Percentiles rank a stretch among this genome's conserved stretches.
Evolutionary conservation across 257 asterid species (phyloP).

Genomic region (Penstemon eatonii): DNA sequence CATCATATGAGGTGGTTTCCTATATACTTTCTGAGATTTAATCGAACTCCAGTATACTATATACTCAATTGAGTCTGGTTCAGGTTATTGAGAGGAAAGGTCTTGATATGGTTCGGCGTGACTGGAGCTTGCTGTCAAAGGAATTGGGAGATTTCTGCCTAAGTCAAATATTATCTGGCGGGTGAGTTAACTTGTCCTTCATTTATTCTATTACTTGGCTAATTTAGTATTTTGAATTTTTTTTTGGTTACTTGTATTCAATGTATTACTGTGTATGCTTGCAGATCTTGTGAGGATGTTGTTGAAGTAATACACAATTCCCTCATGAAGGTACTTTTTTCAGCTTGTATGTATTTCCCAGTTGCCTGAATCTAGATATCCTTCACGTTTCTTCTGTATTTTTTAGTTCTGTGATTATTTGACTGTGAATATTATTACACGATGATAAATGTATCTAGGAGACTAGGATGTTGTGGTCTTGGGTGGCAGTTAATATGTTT

Average conservation of each 20-base stretch:
- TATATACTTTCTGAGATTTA: slow-evolving; percentile 23
- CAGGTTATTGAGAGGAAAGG: slow-evolving; percentile 95
- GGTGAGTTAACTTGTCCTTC: slow-evolving; percentile 45
- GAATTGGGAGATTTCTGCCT: slow-evolving; percentile 96
- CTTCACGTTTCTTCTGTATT: background rate
- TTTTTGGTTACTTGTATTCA: slow-evolving; percentile 12
- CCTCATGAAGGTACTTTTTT: slow-evolving; percentile 66
- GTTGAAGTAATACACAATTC: slow-evolving; percentile 85
- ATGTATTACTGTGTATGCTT: slow-evolving; percentile 25
- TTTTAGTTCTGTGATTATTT: slow-evolving; percentile 9
- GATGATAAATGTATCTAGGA: slow-evolving; percentile 9
- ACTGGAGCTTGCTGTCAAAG: slow-evolving; percentile 97
- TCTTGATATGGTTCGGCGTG: slow-evolving; percentile 99
- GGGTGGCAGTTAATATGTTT: slow-evolving; percentile 10
- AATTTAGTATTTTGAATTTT: slow-evolving; percentile 2
- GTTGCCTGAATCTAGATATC: slow-evolving; percentile 13
- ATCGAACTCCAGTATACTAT: slow-evolving; percentile 11
- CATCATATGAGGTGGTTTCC: slow-evolving; percentile 61
- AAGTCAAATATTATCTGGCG: slow-evolving; percentile 85
- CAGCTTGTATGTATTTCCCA: slow-evolving; percentile 22
- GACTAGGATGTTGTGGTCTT: background rate
- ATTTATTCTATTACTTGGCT: slow-evolving; percentile 6
- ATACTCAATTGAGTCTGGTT: slow-evolving; percentile 22
- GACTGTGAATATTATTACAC: slow-evolving; percentile 7
- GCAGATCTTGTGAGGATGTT: slow-evolving; percentile 92